Base-by-base conservation (phyloP, 352 stramenopile genomes). In the Paralagenidium karlingii region DNA sequence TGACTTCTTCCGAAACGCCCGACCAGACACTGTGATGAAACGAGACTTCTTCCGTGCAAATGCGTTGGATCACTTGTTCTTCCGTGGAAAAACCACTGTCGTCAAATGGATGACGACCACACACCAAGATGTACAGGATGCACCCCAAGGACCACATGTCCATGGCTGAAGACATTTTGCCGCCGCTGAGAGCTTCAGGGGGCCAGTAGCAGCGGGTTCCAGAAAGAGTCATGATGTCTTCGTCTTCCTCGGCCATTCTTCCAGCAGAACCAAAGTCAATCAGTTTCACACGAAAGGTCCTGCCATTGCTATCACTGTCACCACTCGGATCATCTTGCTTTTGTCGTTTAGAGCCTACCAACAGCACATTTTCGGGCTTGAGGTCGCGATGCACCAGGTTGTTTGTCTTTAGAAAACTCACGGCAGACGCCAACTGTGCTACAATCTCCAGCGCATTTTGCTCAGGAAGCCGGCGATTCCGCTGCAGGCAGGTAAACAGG, bases 61-160 rank as follows among this genome's bases (percentile, higher is more conserved):
- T 52, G 18, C 75, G 74, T 8, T 75, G 54, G 11, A 93, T 38
- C 24, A 94, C 66, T 53, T 92, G 59, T 22, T 73, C 60, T 44
- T 94, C 81, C 1, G 49, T 84, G 2, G 76, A 75, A n/a, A 49
- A 61, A 25, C 81, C 81, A 22, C 65, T 76, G 28, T 80, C 60
- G 42, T 94, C 81, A 45, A 94, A 94, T n/a, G 81, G 81, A 31
- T 94, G 81, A 16, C 70, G 60, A 1, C 81, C 81, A 13, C 63
- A 66, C 40, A 94, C 64, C 47, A 94, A 67, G 43, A 94, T 93
- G 53, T 85, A 93, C 31, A 94, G 48, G 31, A 93, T 74, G 51
- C 79, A 93, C 2, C 81, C 81, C 4, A 94, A 62, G 5, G 79
- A 69, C 81, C 81, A 94, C 62, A 91, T 85, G 44, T 94, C 81